A percentile compares a stretch with the other conserved stretches of the same genome.
Conservation (phyloP, 2,329 filamentous ascomycete species). For the Chalara sp. region DNA sequence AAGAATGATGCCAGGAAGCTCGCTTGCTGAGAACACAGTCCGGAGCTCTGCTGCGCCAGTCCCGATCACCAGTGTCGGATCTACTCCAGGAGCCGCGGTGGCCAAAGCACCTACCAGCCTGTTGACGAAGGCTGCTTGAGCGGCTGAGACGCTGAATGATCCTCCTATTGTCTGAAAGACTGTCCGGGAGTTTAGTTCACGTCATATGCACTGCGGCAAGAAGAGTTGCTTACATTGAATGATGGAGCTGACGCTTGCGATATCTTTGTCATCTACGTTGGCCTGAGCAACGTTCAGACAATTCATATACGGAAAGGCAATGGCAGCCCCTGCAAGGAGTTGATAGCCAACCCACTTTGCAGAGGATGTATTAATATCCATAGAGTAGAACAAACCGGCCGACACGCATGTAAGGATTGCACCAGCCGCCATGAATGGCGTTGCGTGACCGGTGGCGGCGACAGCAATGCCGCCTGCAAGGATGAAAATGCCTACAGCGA, state of each 20-base stretch:
- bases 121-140: conserved; percentile 15
- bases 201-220: conserved; percentile 27
- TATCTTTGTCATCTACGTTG: conserved; percentile 11
- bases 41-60: conserved; percentile 34
- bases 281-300: conserved; percentile 26
- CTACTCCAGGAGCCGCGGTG: conserved; percentile 29
- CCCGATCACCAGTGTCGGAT: conserved; percentile 26
- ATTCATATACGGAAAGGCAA: conserved; percentile 45
- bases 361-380: conserved; percentile 37
- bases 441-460: conserved; percentile 23
- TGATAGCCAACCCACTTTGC: conserved; percentile 49
- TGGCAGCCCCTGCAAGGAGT: conserved; percentile 44
- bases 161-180: conserved; percentile 25
- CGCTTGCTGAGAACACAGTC: conserved; percentile 32
- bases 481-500: conserved; percentile 7
- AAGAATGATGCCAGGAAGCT: conserved; percentile 3
- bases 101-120: conserved; percentile 37
- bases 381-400: conserved; percentile 49
- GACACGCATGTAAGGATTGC: conserved; percentile 19
- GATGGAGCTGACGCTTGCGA: conserved; percentile 37
- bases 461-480: conserved; percentile 30
- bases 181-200: conserved; percentile 15
- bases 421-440: conserved; percentile 22
- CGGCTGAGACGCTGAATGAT: conserved; percentile 12
- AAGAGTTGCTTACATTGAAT: conserved; percentile 21